A percentile compares a stretch with the other conserved stretches of the same genome.
Evolutionary conservation across 139 green algal genomes (phyloP).

Genomic region (Zygnema circumcarinatum): DNA sequence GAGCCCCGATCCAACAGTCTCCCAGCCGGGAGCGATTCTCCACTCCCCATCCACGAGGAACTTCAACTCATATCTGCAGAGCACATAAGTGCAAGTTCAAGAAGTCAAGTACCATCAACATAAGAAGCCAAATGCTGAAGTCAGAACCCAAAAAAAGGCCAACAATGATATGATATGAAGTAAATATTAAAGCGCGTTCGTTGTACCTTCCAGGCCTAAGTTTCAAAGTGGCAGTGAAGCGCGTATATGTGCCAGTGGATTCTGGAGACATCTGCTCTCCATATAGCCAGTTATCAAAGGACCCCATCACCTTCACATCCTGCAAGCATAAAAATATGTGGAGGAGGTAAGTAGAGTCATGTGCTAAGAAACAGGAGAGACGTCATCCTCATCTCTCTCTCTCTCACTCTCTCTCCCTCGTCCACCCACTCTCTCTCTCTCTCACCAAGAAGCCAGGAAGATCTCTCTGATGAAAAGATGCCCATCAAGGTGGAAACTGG

Average conservation of each 20-base stretch:
- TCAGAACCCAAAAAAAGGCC: too few species aligned
- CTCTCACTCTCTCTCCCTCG: too few species aligned
- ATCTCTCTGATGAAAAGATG: too few species aligned
- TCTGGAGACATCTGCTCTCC: conserved; percentile 60
- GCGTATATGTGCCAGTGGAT: conserved; percentile 18
- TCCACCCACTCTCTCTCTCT: too few species aligned
- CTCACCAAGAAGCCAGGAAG: too few species aligned
- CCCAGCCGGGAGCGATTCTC: conserved; percentile 29
- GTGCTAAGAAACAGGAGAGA: background rate
- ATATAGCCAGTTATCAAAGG: conserved; percentile 60
- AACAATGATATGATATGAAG: background rate
- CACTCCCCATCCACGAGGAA: conserved; percentile 60
- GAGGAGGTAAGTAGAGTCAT: background rate
- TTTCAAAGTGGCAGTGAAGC: conserved; percentile 42
- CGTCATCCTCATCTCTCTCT: too few species aligned
- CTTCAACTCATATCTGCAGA: conserved; percentile 64
- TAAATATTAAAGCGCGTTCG: background rate
- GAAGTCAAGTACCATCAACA: too few species aligned
- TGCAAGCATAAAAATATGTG: conserved; percentile 28
- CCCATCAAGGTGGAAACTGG: too few species aligned
- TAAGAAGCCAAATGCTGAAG: too few species aligned
- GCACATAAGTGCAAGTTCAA: background rate
- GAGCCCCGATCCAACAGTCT: conserved; percentile 25
- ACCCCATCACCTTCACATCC: conserved; percentile 65
- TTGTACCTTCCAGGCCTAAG: conserved; percentile 51